Conservation (phyloP, 352 stramenopile genomes). For the Peronospora destructor region DNA sequence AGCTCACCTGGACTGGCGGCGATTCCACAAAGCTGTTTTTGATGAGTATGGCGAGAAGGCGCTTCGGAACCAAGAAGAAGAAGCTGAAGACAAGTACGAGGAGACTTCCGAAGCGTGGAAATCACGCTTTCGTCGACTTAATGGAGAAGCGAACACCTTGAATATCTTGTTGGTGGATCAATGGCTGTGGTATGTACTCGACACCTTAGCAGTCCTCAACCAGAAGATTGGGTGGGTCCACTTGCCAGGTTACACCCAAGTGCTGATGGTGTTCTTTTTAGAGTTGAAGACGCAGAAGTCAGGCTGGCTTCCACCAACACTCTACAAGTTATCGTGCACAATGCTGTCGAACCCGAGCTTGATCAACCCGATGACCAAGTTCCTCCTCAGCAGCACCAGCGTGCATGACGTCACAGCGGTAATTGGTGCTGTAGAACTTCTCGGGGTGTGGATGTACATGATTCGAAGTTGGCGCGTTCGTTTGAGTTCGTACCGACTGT, state of each 20-base stretch:
- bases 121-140: constrained; percentile 69
- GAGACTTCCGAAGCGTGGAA: constrained; percentile 80
- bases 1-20: constrained; percentile 82
- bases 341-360: constrained; percentile 83
- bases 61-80: constrained; percentile 80
- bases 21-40: constrained; percentile 84
- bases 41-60: constrained; percentile 83
- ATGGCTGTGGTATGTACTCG: constrained; percentile 86
- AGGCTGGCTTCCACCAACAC: constrained; percentile 72
- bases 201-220: constrained; percentile 84
- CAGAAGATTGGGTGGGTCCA: constrained; percentile 86
- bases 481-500: constrained; percentile 78
- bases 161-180: constrained; percentile 86
- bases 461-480: constrained; percentile 87
- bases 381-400: constrained; percentile 79
- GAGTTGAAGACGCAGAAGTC: constrained; percentile 87
- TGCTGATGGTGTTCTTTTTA: constrained; percentile 85
- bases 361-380: constrained; percentile 89
- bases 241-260: constrained; percentile 78
- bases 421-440: constrained; percentile 78
- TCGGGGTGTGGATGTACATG: constrained; percentile 90
- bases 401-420: constrained; percentile 84
- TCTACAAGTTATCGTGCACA: constrained; percentile 87
- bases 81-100: constrained; percentile 87
- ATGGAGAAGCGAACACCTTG: constrained; percentile 77